These are phyloP conservation scores for Astrocystis sublimbata DNA, from an alignment of 495 filamentous ascomycete genomes.

Conservation along the genomic window DNA sequence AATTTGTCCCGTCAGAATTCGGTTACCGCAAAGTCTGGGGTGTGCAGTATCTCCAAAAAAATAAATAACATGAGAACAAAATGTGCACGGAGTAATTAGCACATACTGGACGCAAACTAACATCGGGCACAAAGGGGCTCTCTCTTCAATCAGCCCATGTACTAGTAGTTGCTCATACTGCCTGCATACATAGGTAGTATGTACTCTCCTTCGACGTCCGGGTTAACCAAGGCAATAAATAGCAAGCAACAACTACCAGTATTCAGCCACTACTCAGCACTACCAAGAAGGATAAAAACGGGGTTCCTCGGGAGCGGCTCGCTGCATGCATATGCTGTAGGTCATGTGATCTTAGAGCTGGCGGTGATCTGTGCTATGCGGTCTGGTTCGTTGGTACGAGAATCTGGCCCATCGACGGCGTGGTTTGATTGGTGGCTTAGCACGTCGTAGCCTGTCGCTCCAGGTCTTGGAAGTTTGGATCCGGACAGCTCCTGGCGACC, in stretches of 20 bases:
- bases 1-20: not conserved
- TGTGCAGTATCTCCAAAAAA: no score
- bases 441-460: slow-evolving; percentile 1
- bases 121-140: not conserved
- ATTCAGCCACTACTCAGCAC: slow-evolving; percentile 8
- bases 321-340: slow-evolving; percentile 35
- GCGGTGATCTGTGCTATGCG: slow-evolving; percentile 2
- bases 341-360: slow-evolving; percentile 30
- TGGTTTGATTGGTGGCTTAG: slow-evolving; percentile 6
- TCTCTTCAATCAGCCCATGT: no score
- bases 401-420: slow-evolving; percentile 13
- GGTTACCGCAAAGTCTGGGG: not conserved
- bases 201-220: no score
- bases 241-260: not conserved
- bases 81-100: no score
- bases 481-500: not conserved
- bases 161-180: no score
- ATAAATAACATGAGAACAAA: no score
- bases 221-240: not conserved
- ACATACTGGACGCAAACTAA: not conserved
- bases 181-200: no score
- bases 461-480: slow-evolving; percentile 1
- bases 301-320: slow-evolving; percentile 38
- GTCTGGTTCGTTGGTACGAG: slow-evolving; percentile 25
- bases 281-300: slow-evolving; percentile 25